These are phyloP conservation scores for Omphalotus guepiniiformis DNA, from an alignment of 768 basidiomycete species.

Conservation along the genomic window DNA sequence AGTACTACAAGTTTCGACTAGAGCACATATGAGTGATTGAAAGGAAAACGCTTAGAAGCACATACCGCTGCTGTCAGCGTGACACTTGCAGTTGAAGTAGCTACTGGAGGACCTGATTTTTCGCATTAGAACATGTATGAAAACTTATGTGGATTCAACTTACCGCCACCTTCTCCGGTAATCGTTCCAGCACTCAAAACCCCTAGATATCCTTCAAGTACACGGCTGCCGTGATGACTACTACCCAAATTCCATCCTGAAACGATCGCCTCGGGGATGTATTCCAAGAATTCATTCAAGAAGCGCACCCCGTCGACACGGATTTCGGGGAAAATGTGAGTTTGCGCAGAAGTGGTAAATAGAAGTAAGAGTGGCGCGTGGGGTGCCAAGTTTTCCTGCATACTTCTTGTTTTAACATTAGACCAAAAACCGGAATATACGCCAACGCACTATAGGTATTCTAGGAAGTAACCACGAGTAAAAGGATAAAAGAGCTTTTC, in stretches of 20 bases:
- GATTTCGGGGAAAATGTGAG: constrained; percentile 94
- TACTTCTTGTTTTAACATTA: neutral
- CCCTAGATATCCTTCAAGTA: constrained; percentile 79
- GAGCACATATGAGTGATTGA: constrained; percentile 10
- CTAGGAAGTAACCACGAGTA: constrained; percentile 69
- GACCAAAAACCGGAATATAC: neutral
- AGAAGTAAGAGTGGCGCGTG: constrained; percentile 75
- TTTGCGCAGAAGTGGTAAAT: constrained; percentile 87
- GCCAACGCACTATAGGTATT: constrained; percentile 47
- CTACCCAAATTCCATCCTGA: constrained; percentile 60
- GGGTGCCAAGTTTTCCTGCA: constrained; percentile 65
- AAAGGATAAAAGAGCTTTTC: constrained; percentile 67
- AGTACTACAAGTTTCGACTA: constrained; percentile 80
- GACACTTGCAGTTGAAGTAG: constrained; percentile 62
- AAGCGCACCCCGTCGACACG: constrained; percentile 85
- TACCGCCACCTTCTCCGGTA: constrained; percentile 56
- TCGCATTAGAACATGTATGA: constrained; percentile 1
- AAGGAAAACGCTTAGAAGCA: constrained; percentile 1
- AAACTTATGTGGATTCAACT: neutral
- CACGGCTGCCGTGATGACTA: constrained; percentile 52
- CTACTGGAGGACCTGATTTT: constrained; percentile 35
- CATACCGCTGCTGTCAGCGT: constrained; percentile 61
- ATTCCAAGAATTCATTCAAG: constrained; percentile 67
- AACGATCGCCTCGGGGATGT: constrained; percentile 63
- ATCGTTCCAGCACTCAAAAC: constrained; percentile 66